phyloP scores from a whole-genome alignment of 1,139 yeast species.

The Magnusiomyces ingens region DNA sequence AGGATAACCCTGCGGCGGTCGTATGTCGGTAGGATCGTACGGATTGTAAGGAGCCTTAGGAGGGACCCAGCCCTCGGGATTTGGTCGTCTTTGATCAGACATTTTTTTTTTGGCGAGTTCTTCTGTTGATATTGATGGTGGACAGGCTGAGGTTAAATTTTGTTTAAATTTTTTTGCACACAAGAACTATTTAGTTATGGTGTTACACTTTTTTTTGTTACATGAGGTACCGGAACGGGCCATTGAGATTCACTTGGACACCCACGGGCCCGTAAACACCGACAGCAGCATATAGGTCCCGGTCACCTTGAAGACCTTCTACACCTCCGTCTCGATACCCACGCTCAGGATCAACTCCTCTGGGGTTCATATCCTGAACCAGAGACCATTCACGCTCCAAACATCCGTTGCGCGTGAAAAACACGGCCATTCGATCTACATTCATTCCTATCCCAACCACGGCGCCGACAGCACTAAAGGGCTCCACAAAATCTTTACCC shows the following conservation, averaged over 20 bases:
- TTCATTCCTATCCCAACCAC: conserved; percentile 28
- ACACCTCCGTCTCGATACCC: conserved; percentile 22
- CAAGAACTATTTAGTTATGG: too few species aligned
- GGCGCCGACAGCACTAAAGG: conserved; percentile 21
- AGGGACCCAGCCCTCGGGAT: conserved; percentile 77
- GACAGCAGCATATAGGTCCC: conserved; percentile 27
- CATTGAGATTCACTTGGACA: conserved; percentile 23
- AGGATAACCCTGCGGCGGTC: conserved; percentile 84
- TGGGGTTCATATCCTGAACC: conserved; percentile 16
- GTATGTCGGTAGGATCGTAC: conserved; percentile 64
- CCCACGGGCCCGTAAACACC: conserved; percentile 28
- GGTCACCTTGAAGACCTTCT: conserved; percentile 23
- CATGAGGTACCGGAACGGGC: conserved; percentile 1
- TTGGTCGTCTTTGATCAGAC: conserved; percentile 47
- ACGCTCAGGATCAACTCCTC: conserved; percentile 20
- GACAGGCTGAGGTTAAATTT: too few species aligned
- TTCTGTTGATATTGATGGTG: too few species aligned
- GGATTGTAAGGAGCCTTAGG: conserved; percentile 85
- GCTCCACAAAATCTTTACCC: conserved; percentile 24
- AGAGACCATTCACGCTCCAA: conserved; percentile 24
- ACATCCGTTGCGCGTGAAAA: conserved; percentile 22
- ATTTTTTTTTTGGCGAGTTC: too few species aligned
- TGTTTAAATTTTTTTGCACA: too few species aligned
- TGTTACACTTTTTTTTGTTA: too few species aligned
- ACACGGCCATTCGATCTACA: conserved; percentile 19